Evolutionary conservation across 208 protist genomes (phyloP).

Genomic region (Leishmania martiniquensis): DNA sequence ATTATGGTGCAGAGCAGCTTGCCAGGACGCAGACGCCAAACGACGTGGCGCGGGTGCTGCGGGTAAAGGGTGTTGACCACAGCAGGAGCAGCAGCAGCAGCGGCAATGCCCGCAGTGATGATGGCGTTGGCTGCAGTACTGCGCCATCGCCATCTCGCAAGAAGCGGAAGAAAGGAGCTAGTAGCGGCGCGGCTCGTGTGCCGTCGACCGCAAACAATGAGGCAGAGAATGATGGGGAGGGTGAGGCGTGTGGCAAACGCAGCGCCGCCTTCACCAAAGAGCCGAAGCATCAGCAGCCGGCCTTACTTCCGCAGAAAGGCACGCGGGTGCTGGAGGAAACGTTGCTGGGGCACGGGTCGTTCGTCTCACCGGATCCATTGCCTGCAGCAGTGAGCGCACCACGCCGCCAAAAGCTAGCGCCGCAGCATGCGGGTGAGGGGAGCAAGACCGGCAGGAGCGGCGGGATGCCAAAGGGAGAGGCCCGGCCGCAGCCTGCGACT

Average conservation of each 20-base stretch:
- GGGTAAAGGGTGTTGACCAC: not conserved
- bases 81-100: constrained; percentile 17
- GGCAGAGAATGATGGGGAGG: not conserved
- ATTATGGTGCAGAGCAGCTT: not conserved
- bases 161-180: constrained; percentile 12
- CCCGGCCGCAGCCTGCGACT: not conserved
- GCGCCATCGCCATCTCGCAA: constrained; percentile 20
- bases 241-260: not conserved
- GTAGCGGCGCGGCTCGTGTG: constrained; percentile 10
- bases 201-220: constrained; percentile 9
- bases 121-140: not conserved
- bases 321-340: not conserved
- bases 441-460: not conserved
- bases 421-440: not conserved
- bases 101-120: not conserved
- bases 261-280: not conserved
- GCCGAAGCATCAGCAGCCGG: not conserved
- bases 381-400: not conserved
- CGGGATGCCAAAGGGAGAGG: not conserved
- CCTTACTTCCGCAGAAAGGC: not conserved
- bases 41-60: not conserved
- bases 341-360: not conserved
- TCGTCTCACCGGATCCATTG: not conserved
- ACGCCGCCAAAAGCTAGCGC: not conserved
- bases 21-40: not conserved